Conservation (phyloP, 2,329 filamentous ascomycete species). For the Macrophomina pseudophaseolina region DNA sequence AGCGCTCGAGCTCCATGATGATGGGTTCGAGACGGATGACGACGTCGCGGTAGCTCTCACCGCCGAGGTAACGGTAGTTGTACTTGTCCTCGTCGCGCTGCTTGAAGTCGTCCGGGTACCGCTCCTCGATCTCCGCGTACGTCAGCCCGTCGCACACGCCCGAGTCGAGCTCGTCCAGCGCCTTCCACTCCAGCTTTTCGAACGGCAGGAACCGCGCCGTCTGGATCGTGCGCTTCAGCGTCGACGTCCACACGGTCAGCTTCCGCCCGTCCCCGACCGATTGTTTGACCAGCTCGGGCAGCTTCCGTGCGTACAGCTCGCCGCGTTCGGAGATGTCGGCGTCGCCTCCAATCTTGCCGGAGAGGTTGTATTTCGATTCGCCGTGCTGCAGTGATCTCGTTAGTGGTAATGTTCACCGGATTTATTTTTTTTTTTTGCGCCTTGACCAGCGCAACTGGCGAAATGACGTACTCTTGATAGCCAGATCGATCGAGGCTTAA, state of each 20-base stretch:
- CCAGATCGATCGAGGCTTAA: constrained; percentile 96
- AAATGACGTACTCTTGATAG: constrained; percentile 76
- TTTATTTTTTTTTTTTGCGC: too few relatives aligned
- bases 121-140: constrained; percentile 90
- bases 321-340: constrained; percentile 84
- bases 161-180: constrained; percentile 93
- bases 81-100: constrained; percentile 98
- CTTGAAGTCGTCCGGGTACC: constrained; percentile 91
- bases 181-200: constrained; percentile 98
- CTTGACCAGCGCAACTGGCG: not conserved
- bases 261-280: constrained; percentile 78
- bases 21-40: constrained; percentile 98
- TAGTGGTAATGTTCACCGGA: not conserved
- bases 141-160: constrained; percentile 97
- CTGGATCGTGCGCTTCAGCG: constrained; percentile 83
- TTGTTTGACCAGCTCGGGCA: constrained; percentile 82
- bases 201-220: constrained; percentile 88
- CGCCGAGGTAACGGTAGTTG: constrained; percentile 97
- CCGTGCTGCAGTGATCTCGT: constrained; percentile 70
- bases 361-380: constrained; percentile 90
- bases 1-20: constrained; percentile 98
- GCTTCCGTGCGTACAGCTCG: constrained; percentile 81
- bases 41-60: constrained; percentile 94
- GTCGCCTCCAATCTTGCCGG: constrained; percentile 91
- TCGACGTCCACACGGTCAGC: constrained; percentile 77